A percentile compares a stretch with the other conserved stretches of the same genome.
phyloP scores from a whole-genome alignment of 495 filamentous ascomycete species.

The Hyphodiscus hymeniophilus region DNA sequence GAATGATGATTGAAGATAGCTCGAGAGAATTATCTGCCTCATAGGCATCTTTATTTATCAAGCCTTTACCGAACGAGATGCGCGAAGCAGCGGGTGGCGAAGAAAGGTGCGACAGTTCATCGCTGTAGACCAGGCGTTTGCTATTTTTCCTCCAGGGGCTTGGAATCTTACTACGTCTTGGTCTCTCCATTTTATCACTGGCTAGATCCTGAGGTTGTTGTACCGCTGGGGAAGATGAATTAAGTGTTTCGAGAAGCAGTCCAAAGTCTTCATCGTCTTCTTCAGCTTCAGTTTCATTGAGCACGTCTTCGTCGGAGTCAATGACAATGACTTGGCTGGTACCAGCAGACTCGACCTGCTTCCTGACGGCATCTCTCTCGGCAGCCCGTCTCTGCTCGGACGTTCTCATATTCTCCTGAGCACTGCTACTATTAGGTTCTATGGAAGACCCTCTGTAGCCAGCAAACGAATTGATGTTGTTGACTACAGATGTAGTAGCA shows the following conservation, averaged over 20 bases:
- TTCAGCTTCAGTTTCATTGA: background rate
- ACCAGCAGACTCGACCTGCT: slow-evolving; percentile 12
- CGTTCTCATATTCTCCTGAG: background rate
- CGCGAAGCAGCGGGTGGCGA: slow-evolving; percentile 13
- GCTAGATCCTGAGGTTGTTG: background rate
- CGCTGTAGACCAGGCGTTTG: slow-evolving; percentile 21
- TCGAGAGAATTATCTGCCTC: slow-evolving; percentile 6
- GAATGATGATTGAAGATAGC: slow-evolving; percentile 24
- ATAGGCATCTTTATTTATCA: background rate
- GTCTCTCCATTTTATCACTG: slow-evolving; percentile 10
- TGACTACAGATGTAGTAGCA: background rate
- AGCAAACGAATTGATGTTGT: slow-evolving; percentile 2
- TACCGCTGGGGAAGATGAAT: slow-evolving; percentile 21
- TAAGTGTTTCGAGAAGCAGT: slow-evolving; percentile 20
- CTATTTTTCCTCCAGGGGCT: slow-evolving; percentile 35
- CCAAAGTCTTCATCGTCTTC: slow-evolving; percentile 29
- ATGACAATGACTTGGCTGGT: slow-evolving; percentile 18
- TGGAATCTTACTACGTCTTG: slow-evolving; percentile 33
- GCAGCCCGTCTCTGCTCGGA: slow-evolving; percentile 11
- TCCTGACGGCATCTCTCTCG: slow-evolving; percentile 16
- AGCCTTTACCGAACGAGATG: background rate
- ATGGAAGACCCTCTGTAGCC: background rate
- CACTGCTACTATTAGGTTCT: background rate
- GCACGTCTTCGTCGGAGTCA: slow-evolving; percentile 14
- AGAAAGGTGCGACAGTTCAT: slow-evolving; percentile 19